Conservation (phyloP, 805 yeast genomes). For the Lachancea kluyveri region DNA sequence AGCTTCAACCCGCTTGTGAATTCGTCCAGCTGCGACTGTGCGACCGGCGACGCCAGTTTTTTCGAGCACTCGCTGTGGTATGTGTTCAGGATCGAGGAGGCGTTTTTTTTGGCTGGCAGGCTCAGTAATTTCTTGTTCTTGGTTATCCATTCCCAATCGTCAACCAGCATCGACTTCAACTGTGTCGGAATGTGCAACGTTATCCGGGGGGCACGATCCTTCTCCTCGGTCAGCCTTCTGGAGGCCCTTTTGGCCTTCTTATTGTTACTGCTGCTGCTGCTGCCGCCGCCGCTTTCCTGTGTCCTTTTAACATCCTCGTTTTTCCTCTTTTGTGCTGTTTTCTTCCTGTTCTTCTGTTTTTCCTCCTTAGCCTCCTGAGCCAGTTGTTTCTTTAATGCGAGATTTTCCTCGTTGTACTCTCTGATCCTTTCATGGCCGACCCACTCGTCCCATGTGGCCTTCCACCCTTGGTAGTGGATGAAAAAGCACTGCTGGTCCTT, state of each 20-base stretch:
- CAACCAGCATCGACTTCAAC: constrained; percentile 67
- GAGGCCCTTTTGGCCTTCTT: constrained; percentile 27
- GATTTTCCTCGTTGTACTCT: constrained; percentile 62
- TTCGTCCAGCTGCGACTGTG: constrained; percentile 53
- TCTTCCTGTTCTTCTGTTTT: constrained; percentile 30
- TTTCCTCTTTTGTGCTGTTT: constrained; percentile 17
- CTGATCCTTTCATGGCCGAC: constrained; percentile 63
- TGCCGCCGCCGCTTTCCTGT: constrained; percentile 3
- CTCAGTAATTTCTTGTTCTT: constrained; percentile 66
- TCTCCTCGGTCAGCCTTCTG: constrained; percentile 1
- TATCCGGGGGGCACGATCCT: constrained; percentile 32
- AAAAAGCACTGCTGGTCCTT: constrained; percentile 42
- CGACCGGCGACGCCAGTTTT: constrained; percentile 29
- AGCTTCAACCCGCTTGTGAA: constrained; percentile 61
- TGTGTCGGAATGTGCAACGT: constrained; percentile 53
- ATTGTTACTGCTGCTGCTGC: constrained; percentile 31
- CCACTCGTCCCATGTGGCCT: constrained; percentile 96
- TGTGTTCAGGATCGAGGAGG: constrained; percentile 46
- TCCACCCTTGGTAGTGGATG: constrained; percentile 95
- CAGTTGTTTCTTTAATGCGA: constrained; percentile 55
- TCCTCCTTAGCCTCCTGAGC: constrained; percentile 39
- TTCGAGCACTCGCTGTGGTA: constrained; percentile 35
- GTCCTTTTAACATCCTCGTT: constrained; percentile 4
- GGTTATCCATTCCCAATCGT: constrained; percentile 91
- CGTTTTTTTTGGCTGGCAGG: constrained; percentile 55